A percentile compares a stretch with the other conserved stretches of the same genome.
Evolutionary conservation across 192 early-diverging fungal species (phyloP).

Genomic region (Entophlyctis luteolus): DNA sequence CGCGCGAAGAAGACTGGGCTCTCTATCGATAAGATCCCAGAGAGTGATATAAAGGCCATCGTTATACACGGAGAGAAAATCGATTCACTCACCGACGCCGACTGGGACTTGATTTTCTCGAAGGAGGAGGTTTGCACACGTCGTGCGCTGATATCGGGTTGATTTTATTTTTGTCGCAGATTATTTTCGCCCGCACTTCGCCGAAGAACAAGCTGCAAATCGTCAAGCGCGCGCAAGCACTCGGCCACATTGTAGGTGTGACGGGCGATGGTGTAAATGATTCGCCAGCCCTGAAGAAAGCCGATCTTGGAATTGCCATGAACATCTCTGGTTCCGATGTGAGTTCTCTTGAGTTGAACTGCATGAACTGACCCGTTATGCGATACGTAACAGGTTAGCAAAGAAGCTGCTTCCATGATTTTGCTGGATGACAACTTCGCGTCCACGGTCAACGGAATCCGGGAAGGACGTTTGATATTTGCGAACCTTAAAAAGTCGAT

Average conservation of each 20-base stretch:
- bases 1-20: slow-evolving; percentile 64
- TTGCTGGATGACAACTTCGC: slow-evolving; percentile 97
- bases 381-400: background rate
- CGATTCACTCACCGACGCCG: slow-evolving; percentile 67
- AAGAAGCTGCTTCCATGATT: slow-evolving; percentile 85
- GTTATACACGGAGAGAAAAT: slow-evolving; percentile 89
- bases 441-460: slow-evolving; percentile 83
- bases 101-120: slow-evolving; percentile 87
- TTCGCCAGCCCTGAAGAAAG: slow-evolving; percentile 91
- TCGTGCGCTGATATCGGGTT: no score
- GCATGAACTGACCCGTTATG: no score
- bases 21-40: slow-evolving; percentile 55
- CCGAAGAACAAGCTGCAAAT: slow-evolving; percentile 95
- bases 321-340: slow-evolving; percentile 90
- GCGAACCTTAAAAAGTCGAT: slow-evolving; percentile 91
- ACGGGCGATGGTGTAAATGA: slow-evolving; percentile 97
- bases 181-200: slow-evolving; percentile 93
- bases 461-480: slow-evolving; percentile 92
- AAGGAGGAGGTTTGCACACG: slow-evolving; percentile 82
- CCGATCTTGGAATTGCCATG: slow-evolving; percentile 96
- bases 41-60: slow-evolving; percentile 80
- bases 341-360: no score
- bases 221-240: slow-evolving; percentile 80
- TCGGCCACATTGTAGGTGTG: slow-evolving; percentile 92
- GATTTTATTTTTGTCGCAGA: no score